phyloP scores from a whole-genome alignment of 768 basidiomycete species.

The Leccinum aurantiacum region DNA sequence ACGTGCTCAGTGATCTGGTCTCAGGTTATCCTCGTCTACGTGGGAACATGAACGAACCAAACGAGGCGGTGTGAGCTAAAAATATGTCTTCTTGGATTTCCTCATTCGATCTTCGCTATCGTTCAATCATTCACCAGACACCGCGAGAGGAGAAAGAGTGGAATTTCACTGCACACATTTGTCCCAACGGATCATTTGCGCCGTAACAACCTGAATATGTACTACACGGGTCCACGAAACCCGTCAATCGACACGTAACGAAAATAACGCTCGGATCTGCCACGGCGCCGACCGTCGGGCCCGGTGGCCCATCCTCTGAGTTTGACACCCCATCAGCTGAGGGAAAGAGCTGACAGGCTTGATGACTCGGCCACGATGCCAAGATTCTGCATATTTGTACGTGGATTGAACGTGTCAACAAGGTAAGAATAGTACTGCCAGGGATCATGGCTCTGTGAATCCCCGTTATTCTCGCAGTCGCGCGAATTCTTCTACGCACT shows the following conservation, averaged over 20 bases:
- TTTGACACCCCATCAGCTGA: not conserved
- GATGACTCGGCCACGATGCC: not conserved
- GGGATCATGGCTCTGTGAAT: not conserved
- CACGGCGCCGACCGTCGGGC: conserved; percentile 16
- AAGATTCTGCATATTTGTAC: not conserved
- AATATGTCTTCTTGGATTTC: conserved; percentile 22
- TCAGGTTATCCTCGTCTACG: conserved; percentile 21
- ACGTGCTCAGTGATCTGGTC: not conserved
- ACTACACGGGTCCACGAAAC: not conserved
- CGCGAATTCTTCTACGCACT: not conserved
- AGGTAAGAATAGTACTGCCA: conserved; percentile 5
- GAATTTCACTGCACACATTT: conserved; percentile 11
- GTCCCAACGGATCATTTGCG: conserved; percentile 7
- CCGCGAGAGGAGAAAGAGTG: conserved; percentile 21
- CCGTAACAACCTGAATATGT: not conserved
- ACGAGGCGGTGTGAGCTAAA: conserved; percentile 28
- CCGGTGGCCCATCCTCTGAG: not conserved
- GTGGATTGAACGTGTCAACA: not conserved
- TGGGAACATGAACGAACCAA: conserved; percentile 16
- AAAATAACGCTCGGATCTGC: not conserved
- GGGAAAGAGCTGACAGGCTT: not conserved
- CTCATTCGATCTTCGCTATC: conserved; percentile 9
- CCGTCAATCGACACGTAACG: conserved; percentile 7
- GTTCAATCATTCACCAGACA: conserved; percentile 14
- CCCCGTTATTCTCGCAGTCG: not conserved